These are phyloP conservation scores for Emmonsiellopsis sp. DNA, from an alignment of 2,329 filamentous ascomycete genomes.

Conservation along the genomic window DNA sequence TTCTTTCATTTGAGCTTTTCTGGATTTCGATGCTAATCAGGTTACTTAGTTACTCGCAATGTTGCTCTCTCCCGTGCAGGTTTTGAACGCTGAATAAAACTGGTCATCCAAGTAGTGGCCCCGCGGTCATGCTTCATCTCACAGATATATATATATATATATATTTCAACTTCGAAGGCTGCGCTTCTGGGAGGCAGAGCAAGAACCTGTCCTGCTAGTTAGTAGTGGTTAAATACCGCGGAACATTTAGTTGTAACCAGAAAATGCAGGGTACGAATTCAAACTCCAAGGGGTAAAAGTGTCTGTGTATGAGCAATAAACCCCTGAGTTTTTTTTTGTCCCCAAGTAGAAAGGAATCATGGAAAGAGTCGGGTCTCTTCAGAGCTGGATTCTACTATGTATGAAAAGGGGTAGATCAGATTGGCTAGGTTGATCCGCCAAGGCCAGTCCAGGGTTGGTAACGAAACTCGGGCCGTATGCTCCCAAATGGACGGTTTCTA, in stretches of 20 bases:
- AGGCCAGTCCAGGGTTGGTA: too few species aligned
- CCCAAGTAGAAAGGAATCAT: background rate
- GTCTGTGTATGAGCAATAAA: background rate
- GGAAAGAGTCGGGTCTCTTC: background rate
- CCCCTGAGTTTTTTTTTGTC: background rate
- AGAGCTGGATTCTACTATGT: background rate
- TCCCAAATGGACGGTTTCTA: background rate
- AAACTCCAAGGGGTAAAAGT: background rate
- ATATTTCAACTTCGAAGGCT: background rate
- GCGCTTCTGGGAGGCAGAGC: background rate
- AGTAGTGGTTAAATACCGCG: background rate
- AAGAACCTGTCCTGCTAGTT: background rate
- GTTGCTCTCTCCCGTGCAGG: background rate
- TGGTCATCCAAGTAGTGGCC: background rate
- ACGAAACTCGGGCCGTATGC: background rate
- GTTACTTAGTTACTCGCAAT: background rate
- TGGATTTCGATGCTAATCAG: background rate
- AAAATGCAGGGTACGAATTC: background rate
- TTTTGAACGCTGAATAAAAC: background rate
- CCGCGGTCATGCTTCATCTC: background rate
- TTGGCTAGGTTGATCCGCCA: too few species aligned
- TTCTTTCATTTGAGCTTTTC: too few species aligned
- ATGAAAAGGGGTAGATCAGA: too few species aligned
- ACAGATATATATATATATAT: background rate
- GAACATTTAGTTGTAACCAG: background rate